These are phyloP conservation scores for Vigna angularis DNA, from an alignment of 306 rosid species.

Conservation along the genomic window DNA sequence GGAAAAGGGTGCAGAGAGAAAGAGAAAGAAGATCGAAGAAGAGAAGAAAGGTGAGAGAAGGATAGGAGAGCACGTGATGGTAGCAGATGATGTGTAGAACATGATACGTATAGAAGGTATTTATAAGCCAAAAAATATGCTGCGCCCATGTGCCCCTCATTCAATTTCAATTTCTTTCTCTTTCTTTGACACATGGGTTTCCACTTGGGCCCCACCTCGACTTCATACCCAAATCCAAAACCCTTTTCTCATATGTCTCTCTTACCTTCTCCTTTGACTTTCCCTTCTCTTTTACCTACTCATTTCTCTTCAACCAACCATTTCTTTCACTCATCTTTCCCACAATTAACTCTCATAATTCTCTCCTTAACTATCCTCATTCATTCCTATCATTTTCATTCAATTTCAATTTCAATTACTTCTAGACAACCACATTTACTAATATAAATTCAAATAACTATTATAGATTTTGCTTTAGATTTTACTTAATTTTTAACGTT, in stretches of 20 bases:
- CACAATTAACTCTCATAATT: neutral
- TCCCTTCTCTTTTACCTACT: neutral
- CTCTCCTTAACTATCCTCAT: no score
- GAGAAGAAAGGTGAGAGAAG: neutral
- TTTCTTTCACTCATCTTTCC: neutral
- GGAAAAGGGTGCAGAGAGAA: neutral
- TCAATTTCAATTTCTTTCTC: conserved; percentile 32
- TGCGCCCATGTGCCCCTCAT: conserved; percentile 57
- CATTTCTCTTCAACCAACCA: neutral
- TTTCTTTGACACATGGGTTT: conserved; percentile 43
- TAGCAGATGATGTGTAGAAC: conserved; percentile 45
- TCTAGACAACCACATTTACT: no score
- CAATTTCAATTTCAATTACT: no score
- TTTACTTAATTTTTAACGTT: no score
- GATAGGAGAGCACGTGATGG: conserved; percentile 53
- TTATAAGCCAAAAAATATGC: conserved; percentile 60
- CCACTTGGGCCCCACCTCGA: conserved; percentile 46
- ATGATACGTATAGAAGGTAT: conserved; percentile 44
- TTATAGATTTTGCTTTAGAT: no score
- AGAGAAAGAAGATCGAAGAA: neutral
- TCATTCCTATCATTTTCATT: no score
- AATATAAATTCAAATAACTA: no score
- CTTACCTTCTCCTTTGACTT: conserved; percentile 44
- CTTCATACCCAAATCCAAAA: conserved; percentile 50
- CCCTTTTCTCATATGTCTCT: conserved; percentile 48